These are phyloP conservation scores for Pseudomicrostroma phylloplanum DNA, from an alignment of 1,284 basidiomycete genomes.

Conservation along the genomic window DNA sequence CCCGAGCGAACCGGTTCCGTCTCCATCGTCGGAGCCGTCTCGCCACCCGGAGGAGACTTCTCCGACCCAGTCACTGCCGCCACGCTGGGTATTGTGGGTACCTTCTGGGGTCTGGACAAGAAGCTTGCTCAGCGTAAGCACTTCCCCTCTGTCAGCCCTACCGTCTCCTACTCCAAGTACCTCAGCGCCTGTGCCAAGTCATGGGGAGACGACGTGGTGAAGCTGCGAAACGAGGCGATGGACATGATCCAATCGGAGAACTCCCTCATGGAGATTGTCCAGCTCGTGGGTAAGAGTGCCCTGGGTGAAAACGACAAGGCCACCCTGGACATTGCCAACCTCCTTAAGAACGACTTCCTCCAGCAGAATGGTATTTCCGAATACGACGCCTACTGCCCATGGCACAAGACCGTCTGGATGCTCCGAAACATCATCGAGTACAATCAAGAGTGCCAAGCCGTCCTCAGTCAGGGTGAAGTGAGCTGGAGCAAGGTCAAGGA, in stretches of 20 bases:
- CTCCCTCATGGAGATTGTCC: constrained; percentile 96
- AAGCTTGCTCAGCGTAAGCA: constrained; percentile 95
- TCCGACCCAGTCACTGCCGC: constrained; percentile 97
- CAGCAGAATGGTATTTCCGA: constrained; percentile 99
- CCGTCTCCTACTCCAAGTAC: constrained; percentile 96
- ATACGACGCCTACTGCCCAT: constrained; percentile 95
- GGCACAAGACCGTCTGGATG: constrained; percentile 74
- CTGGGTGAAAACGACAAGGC: constrained; percentile 98
- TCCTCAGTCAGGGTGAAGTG: constrained; percentile 67
- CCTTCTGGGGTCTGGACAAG: constrained; percentile 73
- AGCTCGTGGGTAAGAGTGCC: constrained; percentile 95
- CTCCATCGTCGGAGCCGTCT: constrained; percentile 97
- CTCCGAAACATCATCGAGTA: constrained; percentile 91
- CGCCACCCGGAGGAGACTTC: constrained; percentile 97
- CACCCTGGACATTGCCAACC: constrained; percentile 89
- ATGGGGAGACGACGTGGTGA: constrained; percentile 54
- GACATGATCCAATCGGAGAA: constrained; percentile 98
- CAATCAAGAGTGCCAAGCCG: constrained; percentile 78
- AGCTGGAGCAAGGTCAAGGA: constrained; percentile 94
- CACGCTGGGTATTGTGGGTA: constrained; percentile 96
- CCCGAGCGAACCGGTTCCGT: constrained; percentile 85
- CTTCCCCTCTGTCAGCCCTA: constrained; percentile 99
- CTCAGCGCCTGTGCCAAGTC: constrained; percentile 62
- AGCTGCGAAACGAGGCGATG: constrained; percentile 83
- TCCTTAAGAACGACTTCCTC: constrained; percentile 91